Base-by-base conservation (phyloP, 441 rosid genomes). In the Viola pubescens region DNA sequence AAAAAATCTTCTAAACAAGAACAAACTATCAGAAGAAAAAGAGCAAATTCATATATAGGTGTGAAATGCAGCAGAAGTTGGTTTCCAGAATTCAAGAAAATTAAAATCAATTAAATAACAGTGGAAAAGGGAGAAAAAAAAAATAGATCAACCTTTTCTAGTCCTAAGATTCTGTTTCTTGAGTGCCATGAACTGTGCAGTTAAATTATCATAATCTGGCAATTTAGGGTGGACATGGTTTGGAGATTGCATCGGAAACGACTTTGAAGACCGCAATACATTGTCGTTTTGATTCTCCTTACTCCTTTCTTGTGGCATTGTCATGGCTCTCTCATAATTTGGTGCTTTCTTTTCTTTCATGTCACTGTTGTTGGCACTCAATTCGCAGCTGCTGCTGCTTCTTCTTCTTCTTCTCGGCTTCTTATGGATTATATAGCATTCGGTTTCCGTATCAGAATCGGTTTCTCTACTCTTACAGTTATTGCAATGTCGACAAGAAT, bases 161-260 rank as follows among this genome's bases (percentile, higher is more conserved):
- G 58, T 69, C 64, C 59, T 80, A 60, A 50, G 53, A 63, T 62
- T 49, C 53, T 82, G 81, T 67, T 70, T 79, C 82, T 76, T 87
- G 61, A 88, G 85, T 43, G 88, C 86, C 68, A 47, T 68, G 60
- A 88, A 89, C 48, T 81, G 83, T 8, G 94, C 89, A 40, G 81
- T 74, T 61, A 91, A 68, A 37, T 81, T 85, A 26, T 88, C 98
- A 48, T 77, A 88, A 53, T 91, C 83, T 0, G 96, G 96, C 73
- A 91, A 71, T 75, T 83, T 88, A 34, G 96, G 98, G 64, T 91
- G 95, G 44, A 85, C 94, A 63, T 88, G 88, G 58, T 60, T 76
- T 4, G 87, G 84, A 58, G 77, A 61, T 57, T 54, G 68, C 16
- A 57, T 54, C 0, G 80, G 73, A 56, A 81, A 72, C 6, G 95